These are phyloP conservation scores for Phialocephala subalpina DNA, from an alignment of 2,329 filamentous ascomycete species.

Conservation along the genomic window DNA sequence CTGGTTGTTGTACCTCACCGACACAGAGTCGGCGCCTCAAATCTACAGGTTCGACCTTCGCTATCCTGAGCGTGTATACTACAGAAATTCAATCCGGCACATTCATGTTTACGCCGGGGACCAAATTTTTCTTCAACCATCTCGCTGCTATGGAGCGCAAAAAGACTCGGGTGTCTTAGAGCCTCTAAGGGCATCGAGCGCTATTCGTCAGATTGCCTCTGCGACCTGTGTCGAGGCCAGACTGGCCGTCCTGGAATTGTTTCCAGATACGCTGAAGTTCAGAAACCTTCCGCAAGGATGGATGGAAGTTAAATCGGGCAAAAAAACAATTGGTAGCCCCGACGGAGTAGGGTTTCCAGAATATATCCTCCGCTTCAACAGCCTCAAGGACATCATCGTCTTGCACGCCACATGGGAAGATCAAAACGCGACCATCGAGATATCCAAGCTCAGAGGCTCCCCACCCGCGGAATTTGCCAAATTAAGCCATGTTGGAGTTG, in stretches of 20 bases:
- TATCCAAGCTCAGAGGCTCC: constrained; percentile 2
- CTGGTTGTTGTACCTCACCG: not conserved
- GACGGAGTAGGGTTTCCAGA: constrained; percentile 12
- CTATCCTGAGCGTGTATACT: not conserved
- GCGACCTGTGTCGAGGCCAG: constrained; percentile 17
- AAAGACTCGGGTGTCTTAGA: not conserved
- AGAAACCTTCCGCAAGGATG: constrained; percentile 8
- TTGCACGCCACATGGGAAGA: constrained; percentile 13
- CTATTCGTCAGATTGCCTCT: constrained; percentile 11
- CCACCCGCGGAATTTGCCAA: constrained; percentile 9
- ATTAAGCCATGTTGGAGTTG: constrained; percentile 15
- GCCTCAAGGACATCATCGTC: constrained; percentile 20
- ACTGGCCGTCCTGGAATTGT: constrained; percentile 14
- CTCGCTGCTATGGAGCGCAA: not conserved
- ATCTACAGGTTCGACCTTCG: not conserved
- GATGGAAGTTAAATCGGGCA: not conserved
- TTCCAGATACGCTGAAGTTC: constrained; percentile 18
- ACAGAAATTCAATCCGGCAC: not conserved
- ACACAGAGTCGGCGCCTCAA: not conserved
- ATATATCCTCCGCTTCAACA: constrained; percentile 19
- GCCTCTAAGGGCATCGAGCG: not conserved
- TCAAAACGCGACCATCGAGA: constrained; percentile 12
- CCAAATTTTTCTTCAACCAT: not conserved
- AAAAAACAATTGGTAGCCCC: not conserved
- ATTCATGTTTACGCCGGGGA: not conserved